Percentiles rank a stretch among this genome's conserved stretches.
Evolutionary conservation across 768 basidiomycete genomes (phyloP).

Genomic region (Multifurca ochricompacta): DNA sequence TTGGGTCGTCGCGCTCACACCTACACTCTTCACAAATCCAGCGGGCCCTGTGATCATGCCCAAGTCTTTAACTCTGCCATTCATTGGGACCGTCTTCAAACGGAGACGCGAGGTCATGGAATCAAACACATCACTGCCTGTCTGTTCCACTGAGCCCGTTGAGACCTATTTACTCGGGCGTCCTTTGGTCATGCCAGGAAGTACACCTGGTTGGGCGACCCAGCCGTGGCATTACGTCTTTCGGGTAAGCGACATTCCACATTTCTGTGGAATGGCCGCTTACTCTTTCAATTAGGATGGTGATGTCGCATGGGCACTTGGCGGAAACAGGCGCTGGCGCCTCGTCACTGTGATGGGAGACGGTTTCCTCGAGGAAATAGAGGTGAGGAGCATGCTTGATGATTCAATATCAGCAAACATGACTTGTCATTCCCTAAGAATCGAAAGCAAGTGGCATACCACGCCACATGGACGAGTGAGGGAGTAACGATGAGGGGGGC

Average conservation of each 20-base stretch:
- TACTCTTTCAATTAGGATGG: slow-evolving; percentile 3
- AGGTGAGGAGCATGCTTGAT: neutral
- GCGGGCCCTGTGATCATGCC: neutral
- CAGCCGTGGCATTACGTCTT: slow-evolving; percentile 17
- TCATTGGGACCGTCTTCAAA: neutral
- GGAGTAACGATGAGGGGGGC: slow-evolving; percentile 7
- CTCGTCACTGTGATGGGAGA: slow-evolving; percentile 9
- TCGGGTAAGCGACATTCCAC: neutral
- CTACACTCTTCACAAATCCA: neutral
- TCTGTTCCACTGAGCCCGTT: neutral
- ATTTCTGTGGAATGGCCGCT: neutral
- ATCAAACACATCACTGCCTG: neutral
- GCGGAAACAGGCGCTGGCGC: slow-evolving; percentile 12
- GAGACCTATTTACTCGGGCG: neutral
- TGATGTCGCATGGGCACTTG: slow-evolving; percentile 7
- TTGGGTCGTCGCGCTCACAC: neutral
- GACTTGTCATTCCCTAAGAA: neutral
- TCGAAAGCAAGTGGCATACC: slow-evolving; percentile 9
- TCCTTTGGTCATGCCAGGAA: neutral
- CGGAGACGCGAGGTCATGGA: neutral
- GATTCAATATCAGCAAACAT: neutral
- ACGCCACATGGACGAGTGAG: slow-evolving; percentile 5
- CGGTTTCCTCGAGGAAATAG: slow-evolving; percentile 8
- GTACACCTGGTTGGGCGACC: slow-evolving; percentile 10
- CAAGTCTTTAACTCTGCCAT: neutral